phyloP scores from a whole-genome alignment of 306 rosid species.

The Herpetospermum pedunculosum region DNA sequence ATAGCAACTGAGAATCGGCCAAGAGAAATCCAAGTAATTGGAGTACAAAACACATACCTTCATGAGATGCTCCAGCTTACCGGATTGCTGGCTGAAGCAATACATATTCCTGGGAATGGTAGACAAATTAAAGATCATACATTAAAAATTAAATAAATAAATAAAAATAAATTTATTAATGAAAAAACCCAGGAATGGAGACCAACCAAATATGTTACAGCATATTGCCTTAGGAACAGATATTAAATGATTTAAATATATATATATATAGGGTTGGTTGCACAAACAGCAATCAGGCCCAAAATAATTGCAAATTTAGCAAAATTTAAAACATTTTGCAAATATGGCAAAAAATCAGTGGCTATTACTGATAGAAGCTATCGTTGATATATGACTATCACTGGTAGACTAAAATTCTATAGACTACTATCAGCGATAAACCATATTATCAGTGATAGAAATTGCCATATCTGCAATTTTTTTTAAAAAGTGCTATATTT shows the following conservation, averaged over 20 bases:
- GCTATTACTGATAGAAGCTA: too few relatives aligned
- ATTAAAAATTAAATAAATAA: neutral
- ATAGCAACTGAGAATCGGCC: neutral
- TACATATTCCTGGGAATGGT: conserved; percentile 67
- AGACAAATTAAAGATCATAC: conserved; percentile 6
- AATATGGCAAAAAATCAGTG: too few relatives aligned
- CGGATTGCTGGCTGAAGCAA: conserved; percentile 95
- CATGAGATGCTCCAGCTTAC: conserved; percentile 94
- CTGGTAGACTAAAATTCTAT: too few relatives aligned
- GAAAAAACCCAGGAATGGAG: neutral
- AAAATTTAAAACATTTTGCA: too few relatives aligned
- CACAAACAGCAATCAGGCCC: too few relatives aligned
- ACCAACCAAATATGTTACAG: neutral
- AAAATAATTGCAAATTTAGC: too few relatives aligned
- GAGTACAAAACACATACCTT: conserved; percentile 42
- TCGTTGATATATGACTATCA: too few relatives aligned
- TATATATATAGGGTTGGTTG: too few relatives aligned
- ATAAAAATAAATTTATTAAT: neutral
- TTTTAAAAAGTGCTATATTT: too few relatives aligned
- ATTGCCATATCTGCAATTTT: too few relatives aligned
- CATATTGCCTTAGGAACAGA: neutral
- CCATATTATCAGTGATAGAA: too few relatives aligned
- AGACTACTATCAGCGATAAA: too few relatives aligned
- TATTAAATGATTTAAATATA: neutral
- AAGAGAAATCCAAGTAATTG: neutral